Percentiles rank a stretch among this genome's conserved stretches.
Conservation (phyloP, 306 rosid genomes). For the Vicia villosa region DNA sequence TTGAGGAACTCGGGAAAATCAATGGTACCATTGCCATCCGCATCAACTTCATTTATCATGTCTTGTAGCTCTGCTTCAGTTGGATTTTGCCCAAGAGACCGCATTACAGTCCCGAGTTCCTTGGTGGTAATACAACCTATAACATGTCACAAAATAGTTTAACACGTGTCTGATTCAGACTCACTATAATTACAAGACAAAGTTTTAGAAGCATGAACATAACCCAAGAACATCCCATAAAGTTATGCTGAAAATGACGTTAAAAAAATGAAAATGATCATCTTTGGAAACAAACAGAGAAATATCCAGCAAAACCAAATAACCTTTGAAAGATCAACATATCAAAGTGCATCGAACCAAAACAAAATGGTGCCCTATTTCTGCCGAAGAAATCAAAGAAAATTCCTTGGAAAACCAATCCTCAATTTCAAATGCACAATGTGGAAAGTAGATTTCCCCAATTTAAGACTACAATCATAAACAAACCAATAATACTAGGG, state of each 20-base stretch:
- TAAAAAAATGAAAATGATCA: no score
- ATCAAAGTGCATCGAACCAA: no score
- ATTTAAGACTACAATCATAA: background rate
- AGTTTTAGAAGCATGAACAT: no score
- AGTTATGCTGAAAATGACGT: no score
- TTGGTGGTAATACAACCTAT: conserved; percentile 80
- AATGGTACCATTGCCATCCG: conserved; percentile 76
- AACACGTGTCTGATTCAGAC: conserved; percentile 14
- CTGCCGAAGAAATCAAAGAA: background rate
- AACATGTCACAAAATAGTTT: conserved; percentile 17
- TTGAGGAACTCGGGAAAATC: conserved; percentile 78
- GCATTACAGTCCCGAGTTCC: conserved; percentile 83
- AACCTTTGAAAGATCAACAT: no score
- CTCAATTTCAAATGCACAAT: conserved; percentile 1
- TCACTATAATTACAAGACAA: no score
- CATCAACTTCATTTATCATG: conserved; percentile 87
- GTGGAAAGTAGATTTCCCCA: background rate
- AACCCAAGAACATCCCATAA: no score
- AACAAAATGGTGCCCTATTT: no score
- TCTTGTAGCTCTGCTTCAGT: conserved; percentile 84
- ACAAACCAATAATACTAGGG: background rate
- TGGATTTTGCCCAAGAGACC: conserved; percentile 84
- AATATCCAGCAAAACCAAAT: no score
- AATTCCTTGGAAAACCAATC: conserved; percentile 3
- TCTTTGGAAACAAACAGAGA: no score